phyloP scores from a whole-genome alignment of 2,329 filamentous ascomycete species.

The Xylaria multiplex region DNA sequence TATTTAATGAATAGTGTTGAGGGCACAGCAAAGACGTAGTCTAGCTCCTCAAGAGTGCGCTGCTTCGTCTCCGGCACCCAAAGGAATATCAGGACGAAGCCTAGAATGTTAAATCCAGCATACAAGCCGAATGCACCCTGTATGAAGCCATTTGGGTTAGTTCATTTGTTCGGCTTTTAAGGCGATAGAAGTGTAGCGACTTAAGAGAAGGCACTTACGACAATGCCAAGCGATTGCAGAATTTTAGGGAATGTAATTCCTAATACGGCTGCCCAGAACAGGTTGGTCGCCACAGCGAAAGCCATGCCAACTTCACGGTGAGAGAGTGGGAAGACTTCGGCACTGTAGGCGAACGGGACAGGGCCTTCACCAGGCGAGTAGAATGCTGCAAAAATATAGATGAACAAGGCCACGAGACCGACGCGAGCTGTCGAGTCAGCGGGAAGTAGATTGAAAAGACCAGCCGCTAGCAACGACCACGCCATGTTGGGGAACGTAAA shows the following conservation, averaged over 20 bases:
- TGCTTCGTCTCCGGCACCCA: conserved; percentile 63
- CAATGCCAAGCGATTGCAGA: conserved; percentile 55
- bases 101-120: conserved; percentile 58
- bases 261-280: conserved; percentile 68
- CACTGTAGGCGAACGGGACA: conserved; percentile 74
- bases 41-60: conserved; percentile 60
- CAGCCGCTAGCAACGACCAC: conserved; percentile 72
- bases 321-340: conserved; percentile 75
- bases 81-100: conserved; percentile 58
- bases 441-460: conserved; percentile 64
- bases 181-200: background rate
- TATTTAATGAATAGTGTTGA: conserved; percentile 54
- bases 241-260: conserved; percentile 71
- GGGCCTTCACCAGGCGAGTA: conserved; percentile 73
- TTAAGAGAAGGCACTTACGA: conserved; percentile 39
- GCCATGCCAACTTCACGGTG: conserved; percentile 78
- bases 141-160: conserved; percentile 12
- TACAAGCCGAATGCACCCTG: conserved; percentile 59
- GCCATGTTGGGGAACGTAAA: conserved; percentile 76
- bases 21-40: conserved; percentile 59
- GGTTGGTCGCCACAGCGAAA: conserved; percentile 73
- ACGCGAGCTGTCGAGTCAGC: conserved; percentile 40
- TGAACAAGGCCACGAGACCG: conserved; percentile 65
- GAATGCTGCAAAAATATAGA: conserved; percentile 69
- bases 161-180: background rate